Percentiles rank a stretch among this genome's conserved stretches.
phyloP scores from a whole-genome alignment of 1,284 basidiomycete species.

The Ganoderma lingzhi region DNA sequence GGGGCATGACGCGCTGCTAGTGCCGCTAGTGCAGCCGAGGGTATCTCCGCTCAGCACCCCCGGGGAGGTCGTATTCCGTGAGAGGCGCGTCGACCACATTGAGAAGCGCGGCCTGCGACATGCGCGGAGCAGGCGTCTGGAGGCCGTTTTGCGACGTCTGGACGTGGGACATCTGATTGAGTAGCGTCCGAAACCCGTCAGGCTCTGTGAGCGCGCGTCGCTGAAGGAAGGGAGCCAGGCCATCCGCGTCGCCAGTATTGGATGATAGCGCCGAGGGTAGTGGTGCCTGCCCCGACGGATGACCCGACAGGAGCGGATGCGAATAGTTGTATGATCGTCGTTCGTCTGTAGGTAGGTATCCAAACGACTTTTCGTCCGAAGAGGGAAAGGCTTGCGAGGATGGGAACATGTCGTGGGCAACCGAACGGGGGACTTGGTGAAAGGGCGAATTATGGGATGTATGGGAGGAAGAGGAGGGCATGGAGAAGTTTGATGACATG shows the following conservation, averaged over 20 bases:
- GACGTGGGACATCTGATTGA: constrained; percentile 32
- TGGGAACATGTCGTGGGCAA: constrained; percentile 50
- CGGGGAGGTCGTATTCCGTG: constrained; percentile 28
- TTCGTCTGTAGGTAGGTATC: constrained; percentile 51
- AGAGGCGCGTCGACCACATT: constrained; percentile 23
- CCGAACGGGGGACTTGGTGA: constrained; percentile 48
- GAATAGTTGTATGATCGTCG: constrained; percentile 54
- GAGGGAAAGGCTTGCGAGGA: constrained; percentile 44
- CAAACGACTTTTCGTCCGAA: constrained; percentile 33
- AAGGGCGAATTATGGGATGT: constrained; percentile 40
- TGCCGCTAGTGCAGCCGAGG: constrained; percentile 30
- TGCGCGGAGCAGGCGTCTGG: constrained; percentile 27
- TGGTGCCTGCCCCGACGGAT: constrained; percentile 42
- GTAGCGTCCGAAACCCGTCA: constrained; percentile 50
- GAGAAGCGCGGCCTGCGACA: constrained; percentile 26
- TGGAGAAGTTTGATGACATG: constrained; percentile 49
- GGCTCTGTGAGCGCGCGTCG: constrained; percentile 60
- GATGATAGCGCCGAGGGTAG: constrained; percentile 38
- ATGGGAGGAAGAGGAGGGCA: constrained; percentile 44
- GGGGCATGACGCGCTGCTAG: constrained; percentile 7
- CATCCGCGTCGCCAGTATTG: constrained; percentile 33
- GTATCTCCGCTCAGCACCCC: constrained; percentile 30
- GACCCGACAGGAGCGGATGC: constrained; percentile 50
- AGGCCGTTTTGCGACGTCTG: constrained; percentile 25
- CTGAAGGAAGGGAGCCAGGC: constrained; percentile 40